phyloP scores from a whole-genome alignment of 176 grass and related monocot species.

The Sorghum bicolor region Sorghum_bicolor_NCBIv3 NC_012878.2:4027001-4027500 shows the following conservation, averaged over 20 bases:
- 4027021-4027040: no score
- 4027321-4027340: neutral
- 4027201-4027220: neutral
- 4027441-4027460: constrained; percentile 45
- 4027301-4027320: constrained; percentile 39
- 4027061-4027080: no score
- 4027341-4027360: constrained; percentile 44
- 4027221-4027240: neutral
- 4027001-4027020: no score
- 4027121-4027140: no score
- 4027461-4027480: constrained; percentile 42
- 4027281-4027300: constrained; percentile 20
- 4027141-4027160: no score
- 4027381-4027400: constrained; percentile 27
- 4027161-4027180: no score
- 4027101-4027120: no score
- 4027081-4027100: no score
- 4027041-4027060: no score
- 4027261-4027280: constrained; percentile 27
- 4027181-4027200: neutral
- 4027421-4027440: constrained; percentile 39
- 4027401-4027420: neutral
- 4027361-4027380: constrained; percentile 42
- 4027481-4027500: constrained; percentile 23
- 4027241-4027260: constrained; percentile 9